These are phyloP conservation scores for Pontederia crassipes DNA, from an alignment of 176 grass and related monocot genomes.

Conservation along the genomic window DNA sequence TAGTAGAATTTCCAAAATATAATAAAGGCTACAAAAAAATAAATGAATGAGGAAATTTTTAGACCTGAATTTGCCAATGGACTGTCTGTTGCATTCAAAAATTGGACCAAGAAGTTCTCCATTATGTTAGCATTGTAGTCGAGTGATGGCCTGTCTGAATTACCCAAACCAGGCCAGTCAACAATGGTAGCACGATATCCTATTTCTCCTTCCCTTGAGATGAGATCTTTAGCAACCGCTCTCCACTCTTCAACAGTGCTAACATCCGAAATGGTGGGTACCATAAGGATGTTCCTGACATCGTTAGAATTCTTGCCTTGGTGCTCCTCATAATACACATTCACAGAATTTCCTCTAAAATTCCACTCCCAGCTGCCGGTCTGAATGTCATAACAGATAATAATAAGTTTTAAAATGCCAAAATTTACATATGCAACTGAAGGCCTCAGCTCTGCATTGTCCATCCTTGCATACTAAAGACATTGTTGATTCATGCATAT, in stretches of 20 bases:
- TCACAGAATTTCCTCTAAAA: slow-evolving; percentile 49
- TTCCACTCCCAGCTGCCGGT: slow-evolving; percentile 83
- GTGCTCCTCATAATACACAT: slow-evolving; percentile 75
- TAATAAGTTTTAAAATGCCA: slow-evolving; percentile 13
- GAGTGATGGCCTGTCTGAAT: slow-evolving; percentile 85
- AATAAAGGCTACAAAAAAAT: too few species aligned
- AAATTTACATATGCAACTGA: background rate
- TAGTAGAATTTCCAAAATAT: too few species aligned
- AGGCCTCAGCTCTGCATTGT: too few species aligned
- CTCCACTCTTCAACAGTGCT: slow-evolving; percentile 95
- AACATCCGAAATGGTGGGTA: slow-evolving; percentile 97
- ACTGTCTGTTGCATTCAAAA: slow-evolving; percentile 68
- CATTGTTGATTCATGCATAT: background rate
- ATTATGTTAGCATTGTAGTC: slow-evolving; percentile 87
- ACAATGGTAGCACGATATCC: slow-evolving; percentile 75
- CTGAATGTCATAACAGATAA: slow-evolving; percentile 31
- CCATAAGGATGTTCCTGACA: slow-evolving; percentile 78
- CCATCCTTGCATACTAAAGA: background rate
- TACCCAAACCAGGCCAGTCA: slow-evolving; percentile 92
- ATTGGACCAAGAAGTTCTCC: slow-evolving; percentile 73
- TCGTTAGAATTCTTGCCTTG: slow-evolving; percentile 26
- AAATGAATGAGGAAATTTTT: background rate
- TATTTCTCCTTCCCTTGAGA: slow-evolving; percentile 46
- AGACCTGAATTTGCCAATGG: slow-evolving; percentile 68
- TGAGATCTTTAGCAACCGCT: slow-evolving; percentile 62